Evolutionary conservation across 2,329 filamentous ascomycete genomes (phyloP), one percentile per base, ranked within the genome.

Genomic region (Akanthomyces muscarius): DNA sequence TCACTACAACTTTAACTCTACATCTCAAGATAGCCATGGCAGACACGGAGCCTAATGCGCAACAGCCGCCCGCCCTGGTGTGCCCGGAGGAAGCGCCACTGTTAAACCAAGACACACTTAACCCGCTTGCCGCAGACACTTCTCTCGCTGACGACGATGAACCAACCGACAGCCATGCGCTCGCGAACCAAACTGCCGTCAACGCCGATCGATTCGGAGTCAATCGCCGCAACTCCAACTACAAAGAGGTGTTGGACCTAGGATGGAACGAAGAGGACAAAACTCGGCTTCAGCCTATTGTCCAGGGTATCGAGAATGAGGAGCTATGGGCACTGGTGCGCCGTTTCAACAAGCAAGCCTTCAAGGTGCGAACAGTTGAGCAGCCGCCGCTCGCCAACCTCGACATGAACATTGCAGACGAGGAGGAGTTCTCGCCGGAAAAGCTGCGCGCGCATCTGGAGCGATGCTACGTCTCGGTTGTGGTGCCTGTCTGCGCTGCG

Each of bases 361-460:
- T 85, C 66, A 78, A 84, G 75, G 89, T 95, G 68, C 91, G 90
- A 72, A 86, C 89, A 33, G 84, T 88, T 10, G 68, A 73, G 0
- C 69, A 75, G 44, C 64, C 70, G 0, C 75, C 75, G 0, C 82
- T 89, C 1, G 89, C 89, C 6, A 85, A 86, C 16, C 77, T 96
- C 44, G 91, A 96, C 72, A 81, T 96, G 64, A 91, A 92, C 68
- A 88, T 91, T 62, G 86, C 89, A 7, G 86, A 91, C 52, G 87
- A 92, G 59, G 90, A 93, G 68, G 88, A 92, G 64, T 93, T 93
- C 72, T 89, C 88, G 0, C 89, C 90, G 0, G 90, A 94, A 70
- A 94, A 93, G 72, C 78, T 94, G 45, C 82, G 90, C n/a, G 84
- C 86, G 3, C 91, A 88, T 48, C 70, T 93, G 2, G 91, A 94